Percentiles rank a stretch among this genome's conserved stretches.
Evolutionary conservation across 1,284 basidiomycete species (phyloP).

Genomic region (Puccinia triticina): DNA sequence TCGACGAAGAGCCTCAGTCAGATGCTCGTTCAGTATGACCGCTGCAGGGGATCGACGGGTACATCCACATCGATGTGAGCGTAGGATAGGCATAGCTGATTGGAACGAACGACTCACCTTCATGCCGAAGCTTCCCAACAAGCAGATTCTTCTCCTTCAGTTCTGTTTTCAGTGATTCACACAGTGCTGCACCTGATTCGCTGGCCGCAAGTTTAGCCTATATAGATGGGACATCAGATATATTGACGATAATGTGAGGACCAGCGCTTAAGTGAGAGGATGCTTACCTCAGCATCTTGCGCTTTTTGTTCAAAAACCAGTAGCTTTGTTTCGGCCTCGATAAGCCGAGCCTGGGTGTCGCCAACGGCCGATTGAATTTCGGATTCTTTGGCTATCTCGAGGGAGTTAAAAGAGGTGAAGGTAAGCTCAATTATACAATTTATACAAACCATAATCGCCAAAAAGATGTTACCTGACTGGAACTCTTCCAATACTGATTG

Average conservation of each 20-base stretch:
- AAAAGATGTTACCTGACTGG: slow-evolving; percentile 72
- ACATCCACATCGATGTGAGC: not conserved
- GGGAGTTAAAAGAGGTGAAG: slow-evolving; percentile 43
- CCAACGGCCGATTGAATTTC: slow-evolving; percentile 72
- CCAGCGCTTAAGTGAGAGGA: too few species aligned
- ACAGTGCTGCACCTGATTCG: slow-evolving; percentile 69
- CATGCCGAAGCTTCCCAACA: slow-evolving; percentile 89
- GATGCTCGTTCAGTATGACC: slow-evolving; percentile 93
- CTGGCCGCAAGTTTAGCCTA: slow-evolving; percentile 70
- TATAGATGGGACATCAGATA: not conserved
- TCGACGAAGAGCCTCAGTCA: slow-evolving; percentile 93
- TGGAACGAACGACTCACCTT: slow-evolving; percentile 67
- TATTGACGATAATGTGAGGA: slow-evolving; percentile 4
- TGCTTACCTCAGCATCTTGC: slow-evolving; percentile 75
- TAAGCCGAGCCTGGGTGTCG: slow-evolving; percentile 76
- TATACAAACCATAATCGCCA: not conserved
- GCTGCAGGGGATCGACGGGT: slow-evolving; percentile 64
- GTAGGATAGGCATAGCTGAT: slow-evolving; percentile 8
- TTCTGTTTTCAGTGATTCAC: slow-evolving; percentile 78
- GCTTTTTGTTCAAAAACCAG: slow-evolving; percentile 84
- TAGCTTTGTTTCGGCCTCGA: slow-evolving; percentile 71
- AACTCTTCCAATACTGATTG: slow-evolving; percentile 94
- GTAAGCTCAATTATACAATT: not conserved
- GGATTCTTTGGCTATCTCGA: slow-evolving; percentile 63
- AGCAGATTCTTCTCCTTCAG: slow-evolving; percentile 90